phyloP scores from a whole-genome alignment of 202 grass and related monocot species.

The Panicum hallii region DNA sequence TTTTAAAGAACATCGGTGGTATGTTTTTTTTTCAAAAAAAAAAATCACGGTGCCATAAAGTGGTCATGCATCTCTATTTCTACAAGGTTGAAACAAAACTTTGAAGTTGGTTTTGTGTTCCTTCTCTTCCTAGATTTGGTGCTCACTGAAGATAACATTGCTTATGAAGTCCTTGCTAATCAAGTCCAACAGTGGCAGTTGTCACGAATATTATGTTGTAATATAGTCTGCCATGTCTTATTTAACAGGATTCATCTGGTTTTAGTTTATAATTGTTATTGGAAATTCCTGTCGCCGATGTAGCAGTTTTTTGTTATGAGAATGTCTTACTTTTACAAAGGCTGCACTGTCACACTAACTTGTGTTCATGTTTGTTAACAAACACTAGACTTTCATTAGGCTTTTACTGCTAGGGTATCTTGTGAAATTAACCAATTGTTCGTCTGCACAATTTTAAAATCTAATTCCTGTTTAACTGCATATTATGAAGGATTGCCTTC shows the following conservation, averaged over 20 bases:
- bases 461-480: background rate
- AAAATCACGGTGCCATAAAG: background rate
- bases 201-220: slow-evolving; percentile 6
- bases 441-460: slow-evolving; percentile 8
- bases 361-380: slow-evolving; percentile 14
- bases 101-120: background rate
- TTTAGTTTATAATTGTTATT: slow-evolving; percentile 28
- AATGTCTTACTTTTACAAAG: slow-evolving; percentile 21
- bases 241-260: background rate
- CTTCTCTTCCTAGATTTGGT: background rate
- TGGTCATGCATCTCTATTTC: background rate
- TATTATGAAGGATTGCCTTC: background rate
- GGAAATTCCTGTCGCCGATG: background rate
- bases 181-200: background rate
- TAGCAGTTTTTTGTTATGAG: slow-evolving; percentile 15
- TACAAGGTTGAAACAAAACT: background rate
- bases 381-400: background rate
- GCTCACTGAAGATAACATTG: background rate
- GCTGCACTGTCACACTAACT: background rate
- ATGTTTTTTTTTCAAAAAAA: background rate
- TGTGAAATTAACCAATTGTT: background rate
- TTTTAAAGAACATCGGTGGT: slow-evolving; percentile 3
- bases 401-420: slow-evolving; percentile 25
- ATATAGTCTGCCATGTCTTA: slow-evolving; percentile 23
- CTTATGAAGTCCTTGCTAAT: background rate